Base-by-base conservation (phyloP, 1,139 yeast species). In the Pichia sp. region DNA sequence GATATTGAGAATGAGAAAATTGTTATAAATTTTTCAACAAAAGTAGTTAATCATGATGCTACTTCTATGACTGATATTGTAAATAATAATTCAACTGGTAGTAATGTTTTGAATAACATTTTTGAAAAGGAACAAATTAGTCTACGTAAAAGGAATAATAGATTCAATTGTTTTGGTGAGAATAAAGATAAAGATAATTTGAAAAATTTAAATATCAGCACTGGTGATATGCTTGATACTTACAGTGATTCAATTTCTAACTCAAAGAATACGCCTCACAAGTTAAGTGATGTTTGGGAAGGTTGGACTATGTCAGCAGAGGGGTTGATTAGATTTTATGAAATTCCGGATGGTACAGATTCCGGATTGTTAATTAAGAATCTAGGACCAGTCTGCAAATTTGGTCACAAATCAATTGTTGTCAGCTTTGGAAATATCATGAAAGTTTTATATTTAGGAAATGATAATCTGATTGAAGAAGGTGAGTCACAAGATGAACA, bases 351-450 rank as follows among this genome's bases (percentile, higher is more conserved):
- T 37, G 65, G 67, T 8, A 58, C 65, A 4, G 66, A 67, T 41
- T 63, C 66, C 5, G 73, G 73, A 3, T 66, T 70, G 50, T 64
- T 69, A 52, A 76, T 71, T 48, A 75, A 68, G 58, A 73, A 66
- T 49, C 65, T 71, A 32, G 80, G 81, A 0, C 78, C 79, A 1
- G 71, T 74, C 39, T 72, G 71, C 36, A 80, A 79, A 57, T 85
- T 81, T 60, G 95, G 95, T 1, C 85, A 78, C 58, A 86, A 87
- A 57, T 75, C 94, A 0, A 78, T 85, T 24, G 80, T 85, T 27
- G 80, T 83, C 30, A 79, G 80, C 34, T 81, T 84, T 59, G 94
- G 92, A 30, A 82, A 82, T 53, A 64, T 77, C 12, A 73, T 86
- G 70, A 82, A 82, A 57, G 75, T 87, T 33, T 65, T 86, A 37